phyloP scores from a whole-genome alignment of 2,329 filamentous ascomycete species.

The Elsinoe necatrix region DNA sequence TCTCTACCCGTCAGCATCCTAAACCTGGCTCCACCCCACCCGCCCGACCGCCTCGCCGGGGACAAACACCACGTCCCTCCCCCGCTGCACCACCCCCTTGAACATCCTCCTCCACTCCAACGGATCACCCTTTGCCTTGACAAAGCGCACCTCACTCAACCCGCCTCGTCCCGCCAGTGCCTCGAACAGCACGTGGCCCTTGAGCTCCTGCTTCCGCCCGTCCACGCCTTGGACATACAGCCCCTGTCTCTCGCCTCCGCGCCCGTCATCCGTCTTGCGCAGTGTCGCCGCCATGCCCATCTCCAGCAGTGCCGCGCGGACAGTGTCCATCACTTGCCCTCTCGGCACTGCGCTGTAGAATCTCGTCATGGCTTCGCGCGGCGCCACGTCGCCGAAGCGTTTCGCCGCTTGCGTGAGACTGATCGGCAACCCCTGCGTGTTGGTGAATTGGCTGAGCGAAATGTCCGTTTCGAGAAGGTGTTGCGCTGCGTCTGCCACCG shows the following conservation, averaged over 20 bases:
- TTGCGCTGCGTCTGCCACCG: conserved; percentile 35
- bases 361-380: conserved; percentile 74
- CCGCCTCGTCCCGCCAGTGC: conserved; percentile 36
- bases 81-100: conserved; percentile 84
- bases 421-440: conserved; percentile 67
- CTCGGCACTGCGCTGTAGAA: conserved; percentile 82
- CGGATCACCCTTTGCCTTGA: conserved; percentile 92
- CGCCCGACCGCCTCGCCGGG: conserved; percentile 19
- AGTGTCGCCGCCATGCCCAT: conserved; percentile 67
- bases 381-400: conserved; percentile 83
- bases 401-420: conserved; percentile 83
- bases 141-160: conserved; percentile 75
- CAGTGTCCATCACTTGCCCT: conserved; percentile 65
- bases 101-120: conserved; percentile 95
- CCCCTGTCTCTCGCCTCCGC: conserved; percentile 34
- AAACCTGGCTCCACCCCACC: conserved; percentile 13
- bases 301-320: conserved; percentile 73
- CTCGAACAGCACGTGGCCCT: conserved; percentile 68
- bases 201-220: conserved; percentile 60
- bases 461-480: conserved; percentile 76
- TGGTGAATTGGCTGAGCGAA: conserved; percentile 72
- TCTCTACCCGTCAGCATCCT: not conserved
- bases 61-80: conserved; percentile 68
- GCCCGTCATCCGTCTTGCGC: conserved; percentile 21
- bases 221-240: conserved; percentile 70